These are phyloP conservation scores for Oryza longistaminata DNA, from an alignment of 176 grass and related monocot species.

Conservation along the genomic window DNA sequence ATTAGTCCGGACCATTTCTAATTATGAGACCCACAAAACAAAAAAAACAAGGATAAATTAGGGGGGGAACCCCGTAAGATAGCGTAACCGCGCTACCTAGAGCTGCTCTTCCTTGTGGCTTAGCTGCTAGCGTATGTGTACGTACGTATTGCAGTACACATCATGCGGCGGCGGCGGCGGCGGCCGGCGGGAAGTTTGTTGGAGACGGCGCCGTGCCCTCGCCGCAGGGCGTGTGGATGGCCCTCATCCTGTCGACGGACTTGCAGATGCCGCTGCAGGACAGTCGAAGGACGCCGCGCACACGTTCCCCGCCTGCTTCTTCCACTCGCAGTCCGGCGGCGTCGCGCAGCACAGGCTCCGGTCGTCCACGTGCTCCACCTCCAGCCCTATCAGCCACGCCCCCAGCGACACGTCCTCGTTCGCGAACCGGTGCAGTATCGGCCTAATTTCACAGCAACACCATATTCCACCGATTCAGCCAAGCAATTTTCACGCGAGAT, in stretches of 20 bases:
- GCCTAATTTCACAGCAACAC: not conserved
- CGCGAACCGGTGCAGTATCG: constrained; percentile 78
- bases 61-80: too few relatives aligned
- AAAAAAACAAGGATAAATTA: too few relatives aligned
- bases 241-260: constrained; percentile 60
- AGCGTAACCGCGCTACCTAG: too few relatives aligned
- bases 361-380: constrained; percentile 85
- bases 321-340: constrained; percentile 66
- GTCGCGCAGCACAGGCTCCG: constrained; percentile 82
- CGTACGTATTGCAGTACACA: too few relatives aligned
- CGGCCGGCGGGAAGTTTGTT: constrained; percentile 23
- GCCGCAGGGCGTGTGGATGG: constrained; percentile 59
- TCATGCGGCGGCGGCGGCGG: constrained; percentile 27
- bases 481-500: too few relatives aligned
- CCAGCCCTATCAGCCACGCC: constrained; percentile 79
- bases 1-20: too few relatives aligned
- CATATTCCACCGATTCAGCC: too few relatives aligned
- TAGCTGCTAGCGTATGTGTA: not conserved
- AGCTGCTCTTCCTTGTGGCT: not conserved
- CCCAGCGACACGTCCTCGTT: constrained; percentile 89
- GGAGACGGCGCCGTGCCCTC: constrained; percentile 45
- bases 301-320: constrained; percentile 57
- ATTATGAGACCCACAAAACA: too few relatives aligned
- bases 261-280: constrained; percentile 62
- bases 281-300: constrained; percentile 67